Evolutionary conservation across 208 protist genomes (phyloP).

Genomic region (Trypanosoma brucei): DNA sequence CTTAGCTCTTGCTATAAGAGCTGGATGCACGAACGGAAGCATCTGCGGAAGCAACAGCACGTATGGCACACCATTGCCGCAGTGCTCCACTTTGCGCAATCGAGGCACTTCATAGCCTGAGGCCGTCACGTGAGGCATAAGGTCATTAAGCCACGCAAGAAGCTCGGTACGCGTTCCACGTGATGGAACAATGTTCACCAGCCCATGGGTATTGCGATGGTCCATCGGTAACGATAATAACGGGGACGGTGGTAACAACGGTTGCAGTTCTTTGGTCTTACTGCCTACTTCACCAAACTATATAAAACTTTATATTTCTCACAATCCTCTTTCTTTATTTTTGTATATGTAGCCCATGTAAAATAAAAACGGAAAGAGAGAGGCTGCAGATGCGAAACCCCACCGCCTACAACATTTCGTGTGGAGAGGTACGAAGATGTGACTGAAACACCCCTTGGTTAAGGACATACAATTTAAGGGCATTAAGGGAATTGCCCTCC

Average conservation of each 20-base stretch:
- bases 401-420: too few relatives aligned
- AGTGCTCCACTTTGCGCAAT: conserved; percentile 77
- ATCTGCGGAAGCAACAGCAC: conserved; percentile 92
- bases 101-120: conserved; percentile 28
- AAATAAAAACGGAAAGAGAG: too few relatives aligned
- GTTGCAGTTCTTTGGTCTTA: background rate
- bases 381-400: too few relatives aligned
- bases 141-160: conserved; percentile 71
- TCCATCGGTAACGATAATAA: conserved; percentile 6
- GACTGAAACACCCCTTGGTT: too few relatives aligned
- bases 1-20: conserved; percentile 89
- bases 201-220: conserved; percentile 23
- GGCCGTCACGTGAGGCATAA: conserved; percentile 29
- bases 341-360: too few relatives aligned
- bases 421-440: too few relatives aligned
- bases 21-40: conserved; percentile 69
- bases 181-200: conserved; percentile 48
- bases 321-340: too few relatives aligned
- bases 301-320: background rate
- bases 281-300: background rate
- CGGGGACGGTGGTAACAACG: background rate
- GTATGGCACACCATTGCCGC: conserved; percentile 86
- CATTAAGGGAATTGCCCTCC: too few relatives aligned
- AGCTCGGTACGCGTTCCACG: conserved; percentile 60
- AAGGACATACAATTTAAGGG: too few relatives aligned